These are phyloP conservation scores for Hirschioporus abietinus DNA, from an alignment of 768 basidiomycete genomes.

Conservation along the genomic window DNA sequence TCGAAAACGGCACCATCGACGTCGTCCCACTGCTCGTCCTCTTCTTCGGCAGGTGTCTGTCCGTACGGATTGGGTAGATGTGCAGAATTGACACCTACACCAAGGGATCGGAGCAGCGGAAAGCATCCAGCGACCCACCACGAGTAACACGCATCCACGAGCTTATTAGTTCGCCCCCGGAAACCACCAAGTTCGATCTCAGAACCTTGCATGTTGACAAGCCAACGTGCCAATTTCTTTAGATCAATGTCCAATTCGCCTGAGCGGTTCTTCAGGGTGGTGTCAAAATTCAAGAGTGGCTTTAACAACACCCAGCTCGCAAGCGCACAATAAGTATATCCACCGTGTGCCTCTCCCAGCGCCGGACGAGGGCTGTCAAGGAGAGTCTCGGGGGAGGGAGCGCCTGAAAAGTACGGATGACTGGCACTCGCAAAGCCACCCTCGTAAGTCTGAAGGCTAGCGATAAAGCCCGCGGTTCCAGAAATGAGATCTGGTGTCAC, in stretches of 20 bases:
- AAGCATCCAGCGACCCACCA: conserved; percentile 98
- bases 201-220: conserved; percentile 77
- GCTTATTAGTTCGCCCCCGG: conserved; percentile 89
- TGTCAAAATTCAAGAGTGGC: conserved; percentile 37
- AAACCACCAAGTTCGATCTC: conserved; percentile 89
- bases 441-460: conserved; percentile 94
- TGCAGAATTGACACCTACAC: conserved; percentile 19
- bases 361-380: conserved; percentile 55
- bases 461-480: conserved; percentile 74
- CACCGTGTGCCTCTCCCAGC: conserved; percentile 95
- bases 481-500: conserved; percentile 83
- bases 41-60: conserved; percentile 11
- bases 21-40: conserved; percentile 60
- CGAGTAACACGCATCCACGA: conserved; percentile 99
- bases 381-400: conserved; percentile 18
- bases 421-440: conserved; percentile 87
- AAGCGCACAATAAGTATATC: conserved; percentile 92
- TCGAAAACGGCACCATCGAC: conserved; percentile 49
- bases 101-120: conserved; percentile 60
- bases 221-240: conserved; percentile 67
- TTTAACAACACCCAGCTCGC: conserved; percentile 78
- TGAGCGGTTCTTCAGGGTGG: conserved; percentile 5
- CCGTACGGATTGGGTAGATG: conserved; percentile 4
- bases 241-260: conserved; percentile 47
- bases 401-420: conserved; percentile 50